A percentile compares a stretch with the other conserved stretches of the same genome.
phyloP scores from a whole-genome alignment of 495 filamentous ascomycete species.

The Arthonia radiata region DNA sequence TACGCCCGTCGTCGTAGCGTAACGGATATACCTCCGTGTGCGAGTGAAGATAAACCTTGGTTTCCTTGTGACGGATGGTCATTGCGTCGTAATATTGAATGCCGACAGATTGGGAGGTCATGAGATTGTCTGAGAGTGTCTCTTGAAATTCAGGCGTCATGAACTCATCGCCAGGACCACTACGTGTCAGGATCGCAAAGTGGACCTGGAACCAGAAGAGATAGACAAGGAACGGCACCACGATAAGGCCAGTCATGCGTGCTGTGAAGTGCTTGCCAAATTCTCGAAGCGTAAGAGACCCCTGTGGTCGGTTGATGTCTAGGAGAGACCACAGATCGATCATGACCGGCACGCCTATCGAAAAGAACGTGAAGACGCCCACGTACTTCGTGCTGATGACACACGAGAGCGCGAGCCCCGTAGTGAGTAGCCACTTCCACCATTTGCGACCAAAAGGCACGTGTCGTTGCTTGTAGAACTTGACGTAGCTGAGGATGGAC shows the following conservation, averaged over 20 bases:
- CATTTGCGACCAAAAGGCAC: conserved; percentile 78
- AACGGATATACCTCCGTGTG: conserved; percentile 75
- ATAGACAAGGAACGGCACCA: conserved; percentile 91
- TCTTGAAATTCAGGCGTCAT: conserved; percentile 98
- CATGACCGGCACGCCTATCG: conserved; percentile 75
- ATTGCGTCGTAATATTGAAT: conserved; percentile 82
- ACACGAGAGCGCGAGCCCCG: conserved; percentile 79
- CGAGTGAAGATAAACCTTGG: conserved; percentile 85
- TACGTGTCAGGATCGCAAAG: conserved; percentile 67
- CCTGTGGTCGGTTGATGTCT: conserved; percentile 57
- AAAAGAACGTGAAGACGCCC: conserved; percentile 88
- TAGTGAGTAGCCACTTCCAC: conserved; percentile 98
- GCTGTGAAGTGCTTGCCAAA: conserved; percentile 83
- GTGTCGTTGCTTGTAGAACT: conserved; percentile 92
- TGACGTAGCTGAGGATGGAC: conserved; percentile 77
- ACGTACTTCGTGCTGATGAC: conserved; percentile 98
- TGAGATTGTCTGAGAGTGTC: conserved; percentile 77
- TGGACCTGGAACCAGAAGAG: conserved; percentile 99
- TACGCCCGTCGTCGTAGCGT: conserved; percentile 88
- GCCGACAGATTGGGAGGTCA: conserved; percentile 61
- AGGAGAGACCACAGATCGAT: conserved; percentile 92
- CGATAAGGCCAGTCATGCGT: conserved; percentile 54
- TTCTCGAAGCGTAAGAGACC: conserved; percentile 46
- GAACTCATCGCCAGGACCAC: conserved; percentile 92
- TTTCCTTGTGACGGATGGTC: conserved; percentile 83